phyloP scores from a whole-genome alignment of 2,329 filamentous ascomycete genomes.

The Acephala macrosclerotiorum region DNA sequence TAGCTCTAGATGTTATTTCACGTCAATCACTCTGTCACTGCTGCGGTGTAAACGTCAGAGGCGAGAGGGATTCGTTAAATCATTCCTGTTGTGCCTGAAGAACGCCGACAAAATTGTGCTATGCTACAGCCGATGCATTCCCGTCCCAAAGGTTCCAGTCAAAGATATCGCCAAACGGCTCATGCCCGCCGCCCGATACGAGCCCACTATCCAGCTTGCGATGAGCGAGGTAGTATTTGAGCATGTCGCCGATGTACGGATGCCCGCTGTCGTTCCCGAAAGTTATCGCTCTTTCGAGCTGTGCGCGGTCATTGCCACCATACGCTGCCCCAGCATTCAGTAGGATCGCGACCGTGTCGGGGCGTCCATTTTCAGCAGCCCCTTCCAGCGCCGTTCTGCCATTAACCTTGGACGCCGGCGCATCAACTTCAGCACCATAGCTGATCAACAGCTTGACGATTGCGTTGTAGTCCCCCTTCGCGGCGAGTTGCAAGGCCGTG shows the following conservation, averaged over 20 bases:
- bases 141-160: no score
- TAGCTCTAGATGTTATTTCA: conserved; percentile 23
- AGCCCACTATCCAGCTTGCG: no score
- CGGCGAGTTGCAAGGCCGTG: not conserved
- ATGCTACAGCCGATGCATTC: no score
- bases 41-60: no score
- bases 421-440: not conserved
- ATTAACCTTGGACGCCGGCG: not conserved
- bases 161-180: no score
- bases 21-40: no score
- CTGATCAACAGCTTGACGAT: not conserved
- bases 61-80: no score
- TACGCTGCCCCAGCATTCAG: not conserved
- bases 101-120: no score
- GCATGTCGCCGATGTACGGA: no score
- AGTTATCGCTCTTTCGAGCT: not conserved
- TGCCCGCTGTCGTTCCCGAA: not conserved
- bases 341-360: not conserved
- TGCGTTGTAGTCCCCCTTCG: not conserved
- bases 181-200: no score
- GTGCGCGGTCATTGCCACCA: not conserved
- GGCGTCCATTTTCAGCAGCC: not conserved
- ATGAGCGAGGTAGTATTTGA: no score
- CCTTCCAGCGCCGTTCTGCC: not conserved
- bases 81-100: no score